These are phyloP conservation scores for Bisporella sp. DNA, from an alignment of 2,329 filamentous ascomycete species.

Conservation along the genomic window DNA sequence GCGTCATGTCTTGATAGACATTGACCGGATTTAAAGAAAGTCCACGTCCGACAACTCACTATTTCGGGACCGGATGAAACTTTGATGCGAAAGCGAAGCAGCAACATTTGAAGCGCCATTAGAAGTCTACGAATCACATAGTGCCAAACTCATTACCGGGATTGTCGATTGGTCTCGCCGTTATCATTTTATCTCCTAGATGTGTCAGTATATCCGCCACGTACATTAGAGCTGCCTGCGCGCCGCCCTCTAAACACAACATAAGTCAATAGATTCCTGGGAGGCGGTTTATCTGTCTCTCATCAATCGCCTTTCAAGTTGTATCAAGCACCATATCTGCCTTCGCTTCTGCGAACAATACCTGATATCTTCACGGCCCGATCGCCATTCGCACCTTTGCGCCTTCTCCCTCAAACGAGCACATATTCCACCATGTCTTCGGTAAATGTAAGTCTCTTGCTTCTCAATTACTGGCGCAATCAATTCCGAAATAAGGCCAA, in stretches of 20 bases:
- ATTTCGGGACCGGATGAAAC: too few species aligned
- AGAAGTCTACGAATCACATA: too few species aligned
- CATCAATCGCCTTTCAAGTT: constrained; percentile 24
- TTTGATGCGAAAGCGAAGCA: too few species aligned
- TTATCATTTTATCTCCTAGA: background rate
- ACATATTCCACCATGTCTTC: constrained; percentile 27
- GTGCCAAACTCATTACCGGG: too few species aligned
- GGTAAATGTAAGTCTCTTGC: too few species aligned
- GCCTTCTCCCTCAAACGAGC: background rate
- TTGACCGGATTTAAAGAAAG: too few species aligned
- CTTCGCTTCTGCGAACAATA: constrained; percentile 26
- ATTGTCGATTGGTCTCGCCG: background rate
- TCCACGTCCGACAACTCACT: too few species aligned
- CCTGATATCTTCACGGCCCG: constrained; percentile 22
- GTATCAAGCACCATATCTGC: constrained; percentile 24
- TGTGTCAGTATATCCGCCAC: background rate
- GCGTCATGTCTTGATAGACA: too few species aligned
- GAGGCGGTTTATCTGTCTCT: constrained; percentile 18
- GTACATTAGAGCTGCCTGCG: background rate
- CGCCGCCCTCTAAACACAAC: constrained; percentile 3
- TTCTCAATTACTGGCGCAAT: too few species aligned
- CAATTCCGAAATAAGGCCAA: too few species aligned
- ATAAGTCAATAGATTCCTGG: constrained; percentile 10
- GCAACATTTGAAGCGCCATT: too few species aligned
- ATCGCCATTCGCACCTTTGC: constrained; percentile 1